phyloP scores from a whole-genome alignment of 148 eudicot genomes.

The Vaccinium macrocarpon region DNA sequence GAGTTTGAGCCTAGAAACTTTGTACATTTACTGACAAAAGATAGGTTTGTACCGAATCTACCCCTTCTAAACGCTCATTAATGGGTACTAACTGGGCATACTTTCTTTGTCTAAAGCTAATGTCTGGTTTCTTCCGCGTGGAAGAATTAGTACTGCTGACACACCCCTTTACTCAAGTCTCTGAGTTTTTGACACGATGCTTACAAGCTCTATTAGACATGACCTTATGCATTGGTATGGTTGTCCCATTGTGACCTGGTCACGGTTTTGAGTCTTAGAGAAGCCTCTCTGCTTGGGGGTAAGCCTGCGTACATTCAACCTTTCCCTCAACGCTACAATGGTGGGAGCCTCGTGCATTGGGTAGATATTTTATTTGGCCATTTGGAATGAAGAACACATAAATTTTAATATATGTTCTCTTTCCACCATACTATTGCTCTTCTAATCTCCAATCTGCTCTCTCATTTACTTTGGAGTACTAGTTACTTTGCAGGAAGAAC shows the following conservation, averaged over 20 bases:
- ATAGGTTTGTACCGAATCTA: too few species aligned
- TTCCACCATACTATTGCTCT: neutral
- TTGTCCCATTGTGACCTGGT: neutral
- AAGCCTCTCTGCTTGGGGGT: neutral
- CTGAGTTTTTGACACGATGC: neutral
- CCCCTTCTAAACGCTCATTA: too few species aligned
- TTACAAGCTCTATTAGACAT: neutral
- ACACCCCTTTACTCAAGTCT: neutral
- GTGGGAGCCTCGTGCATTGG: neutral
- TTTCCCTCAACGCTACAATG: neutral
- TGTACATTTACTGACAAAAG: too few species aligned
- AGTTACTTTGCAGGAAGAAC: conserved; percentile 53
- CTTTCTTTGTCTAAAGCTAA: too few species aligned
- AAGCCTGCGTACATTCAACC: neutral
- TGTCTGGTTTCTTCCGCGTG: too few species aligned
- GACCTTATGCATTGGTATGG: neutral
- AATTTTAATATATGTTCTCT: neutral
- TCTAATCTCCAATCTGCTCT: neutral
- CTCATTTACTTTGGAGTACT: neutral
- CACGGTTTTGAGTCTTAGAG: neutral
- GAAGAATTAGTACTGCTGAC: neutral
- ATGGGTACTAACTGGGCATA: too few species aligned
- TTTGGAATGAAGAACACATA: neutral
- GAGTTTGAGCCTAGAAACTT: too few species aligned
- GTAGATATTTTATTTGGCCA: neutral